Conservation (phyloP, 495 filamentous ascomycete genomes). For the Aspergillus indologenus region DNA sequence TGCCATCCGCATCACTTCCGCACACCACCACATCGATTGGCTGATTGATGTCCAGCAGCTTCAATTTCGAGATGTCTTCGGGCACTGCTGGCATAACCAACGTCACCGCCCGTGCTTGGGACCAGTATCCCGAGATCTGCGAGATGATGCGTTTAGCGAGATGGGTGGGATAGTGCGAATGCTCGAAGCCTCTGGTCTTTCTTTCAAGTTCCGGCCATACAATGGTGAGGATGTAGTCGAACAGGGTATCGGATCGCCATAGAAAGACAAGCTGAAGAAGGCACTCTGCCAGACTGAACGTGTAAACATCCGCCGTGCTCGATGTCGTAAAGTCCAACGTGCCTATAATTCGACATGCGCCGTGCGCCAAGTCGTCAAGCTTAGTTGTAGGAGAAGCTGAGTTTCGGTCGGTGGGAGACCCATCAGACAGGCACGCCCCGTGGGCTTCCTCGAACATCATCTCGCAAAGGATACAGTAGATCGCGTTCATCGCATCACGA, state of each 20-base stretch:
- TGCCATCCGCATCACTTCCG: slow-evolving; percentile 9
- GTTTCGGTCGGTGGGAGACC: too few species aligned
- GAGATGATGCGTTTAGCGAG: slow-evolving; percentile 16
- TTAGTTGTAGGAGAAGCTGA: not conserved
- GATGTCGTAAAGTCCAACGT: slow-evolving; percentile 5
- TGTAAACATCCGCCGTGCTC: slow-evolving; percentile 16
- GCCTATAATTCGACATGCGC: slow-evolving; percentile 1
- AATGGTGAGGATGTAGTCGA: slow-evolving; percentile 11
- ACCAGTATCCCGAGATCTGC: slow-evolving; percentile 11
- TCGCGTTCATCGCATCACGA: slow-evolving; percentile 20
- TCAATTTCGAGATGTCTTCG: slow-evolving; percentile 16
- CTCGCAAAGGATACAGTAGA: slow-evolving; percentile 17
- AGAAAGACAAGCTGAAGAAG: slow-evolving; percentile 15
- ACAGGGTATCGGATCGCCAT: slow-evolving; percentile 4
- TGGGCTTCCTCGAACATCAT: slow-evolving; percentile 10
- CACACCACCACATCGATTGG: slow-evolving; percentile 12
- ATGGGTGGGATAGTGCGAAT: slow-evolving; percentile 21
- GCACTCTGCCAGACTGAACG: slow-evolving; percentile 15
- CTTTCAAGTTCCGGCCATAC: slow-evolving; percentile 16
- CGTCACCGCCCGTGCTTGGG: not conserved
- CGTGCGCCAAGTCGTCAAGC: slow-evolving; percentile 3
- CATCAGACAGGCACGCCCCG: not conserved
- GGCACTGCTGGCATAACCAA: slow-evolving; percentile 13
- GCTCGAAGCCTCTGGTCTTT: slow-evolving; percentile 15
- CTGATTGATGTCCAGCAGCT: slow-evolving; percentile 14